Evolutionary conservation across 148 eudicot species (phyloP), one percentile per base, ranked within the genome.

Genomic region (Oxyria digyna): DNA sequence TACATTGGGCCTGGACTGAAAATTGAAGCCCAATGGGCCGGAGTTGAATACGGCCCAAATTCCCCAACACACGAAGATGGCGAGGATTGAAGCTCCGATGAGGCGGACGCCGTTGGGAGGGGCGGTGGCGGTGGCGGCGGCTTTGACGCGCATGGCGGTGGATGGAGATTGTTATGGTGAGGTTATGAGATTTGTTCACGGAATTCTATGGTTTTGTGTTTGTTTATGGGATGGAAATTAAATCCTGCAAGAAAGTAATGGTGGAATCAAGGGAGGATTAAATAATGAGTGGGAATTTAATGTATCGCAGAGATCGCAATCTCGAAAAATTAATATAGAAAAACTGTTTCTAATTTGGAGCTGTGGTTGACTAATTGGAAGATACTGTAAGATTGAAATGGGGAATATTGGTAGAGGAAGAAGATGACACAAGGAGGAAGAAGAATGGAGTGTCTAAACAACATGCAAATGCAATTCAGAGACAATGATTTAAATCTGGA

Each of bases 1-100:
- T 0, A 1, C 0, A 23, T 37, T 66, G 45, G 26, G 26, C 29
- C 46, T 6, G 13, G 69, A 3, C 0, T 15, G 26, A 15, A 35
- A 23, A 23, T 20, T n/a, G n/a, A 10, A 42, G 65, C 64, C 64
- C 29, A 37, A n/a, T 65, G 68, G 45, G 45, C 69, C 46, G 46
- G 42, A 18, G 15, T 66, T 66, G 43, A 37, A 35, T 38, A 41
- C 46, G 26, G 27, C 18, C 68, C 42, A 64, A 20, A 64, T 3
- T 33, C 41, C 68, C 42, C 43, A 64, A 17, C 68, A 33, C 11
- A 64, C 42, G 21, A 64, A 32, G 68, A 64, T 0, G 13, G 42
- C 41, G 41, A 64, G 42, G 42, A 33, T 12, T 6, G 17, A 24
- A 6, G 42, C 42, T n/a, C 42, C 43, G 13, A 35, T 11, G 68